Evolutionary conservation across 345 rosid species (phyloP).

Genomic region (Cochlearia excelsa): DNA sequence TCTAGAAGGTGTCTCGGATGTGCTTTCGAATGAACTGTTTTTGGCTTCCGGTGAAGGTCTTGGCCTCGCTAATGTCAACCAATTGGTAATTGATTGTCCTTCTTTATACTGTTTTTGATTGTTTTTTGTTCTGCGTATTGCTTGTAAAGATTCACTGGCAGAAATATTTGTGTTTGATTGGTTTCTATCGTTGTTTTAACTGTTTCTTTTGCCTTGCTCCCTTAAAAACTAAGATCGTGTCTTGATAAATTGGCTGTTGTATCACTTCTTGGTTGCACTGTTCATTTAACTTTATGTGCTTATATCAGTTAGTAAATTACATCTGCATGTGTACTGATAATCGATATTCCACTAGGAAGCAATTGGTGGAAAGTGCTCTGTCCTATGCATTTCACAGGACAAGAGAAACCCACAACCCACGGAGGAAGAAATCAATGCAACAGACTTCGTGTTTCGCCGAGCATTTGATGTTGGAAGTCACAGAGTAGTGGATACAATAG

Average conservation of each 20-base stretch:
- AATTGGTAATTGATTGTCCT: constrained; percentile 56
- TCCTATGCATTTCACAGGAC: constrained; percentile 77
- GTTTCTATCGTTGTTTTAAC: neutral
- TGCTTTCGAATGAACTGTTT: constrained; percentile 61
- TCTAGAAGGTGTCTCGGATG: constrained; percentile 40
- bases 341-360: constrained; percentile 57
- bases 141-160: neutral
- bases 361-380: constrained; percentile 84
- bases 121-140: constrained; percentile 3
- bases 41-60: constrained; percentile 80
- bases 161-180: constrained; percentile 10
- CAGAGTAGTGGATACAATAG: constrained; percentile 48
- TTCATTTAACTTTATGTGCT: neutral
- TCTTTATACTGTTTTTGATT: neutral
- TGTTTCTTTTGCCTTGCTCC: neutral
- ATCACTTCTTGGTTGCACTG: constrained; percentile 3
- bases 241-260: constrained; percentile 12
- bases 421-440: constrained; percentile 44
- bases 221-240: neutral
- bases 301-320: constrained; percentile 9
- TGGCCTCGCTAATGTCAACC: constrained; percentile 68
- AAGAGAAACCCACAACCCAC: constrained; percentile 64
- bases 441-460: constrained; percentile 66
- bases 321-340: constrained; percentile 19
- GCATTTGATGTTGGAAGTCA: constrained; percentile 65